Evolutionary conservation across 2,329 filamentous ascomycete species (phyloP), one percentile per base, ranked within the genome.

Genomic region (Fusarium mundagurra): DNA sequence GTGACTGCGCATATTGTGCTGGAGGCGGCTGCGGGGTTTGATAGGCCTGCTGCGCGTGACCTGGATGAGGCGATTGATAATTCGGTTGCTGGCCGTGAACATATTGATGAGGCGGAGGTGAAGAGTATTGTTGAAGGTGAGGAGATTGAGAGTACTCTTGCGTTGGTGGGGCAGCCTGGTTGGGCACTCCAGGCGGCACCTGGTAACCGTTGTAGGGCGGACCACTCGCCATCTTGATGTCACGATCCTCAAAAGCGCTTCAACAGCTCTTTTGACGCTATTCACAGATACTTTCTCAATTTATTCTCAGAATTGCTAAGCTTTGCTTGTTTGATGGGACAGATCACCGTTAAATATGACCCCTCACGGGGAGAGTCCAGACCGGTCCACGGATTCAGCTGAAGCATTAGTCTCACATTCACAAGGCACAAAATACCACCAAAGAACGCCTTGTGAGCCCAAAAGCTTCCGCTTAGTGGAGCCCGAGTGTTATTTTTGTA

Each of bases 381-480:
- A 73, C 67, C 71, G 71, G 62, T 72, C 71, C 53, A 63, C 50
- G 54, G 71, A 74, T 73, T 71, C 71, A 73, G 71, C 71, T 74
- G 54, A 67, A 68, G 47, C 44, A 33, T 59, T 73, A 73, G 71
- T 68, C 41, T 59, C 66, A 70, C 47, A 53, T 67, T 44, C n/a
- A 61, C 54, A n/a, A 74, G 71, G 67, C 71, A 63, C 72, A 71
- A 44, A 69, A 62, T 43, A 16, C 59, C 36, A 31, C 57, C 41
- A 53, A 39, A 65, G 24, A 58, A 71, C 33, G 68, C 68, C 68
- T 71, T 57, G 54, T 45, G 29, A 44, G 22, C 18, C 24, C 29
- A 24, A 41, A 43, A 22, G 17, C 31, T 22, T 14, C 53, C 20
- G 24, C 39, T 47, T 13, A 22, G 24, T 31, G 44, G 55, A 33